A percentile compares a stretch with the other conserved stretches of the same genome.
These are phyloP conservation scores for Gnaphalium uliginosum DNA, from an alignment of 129 eudicot genomes.

Conservation along the genomic window DNA sequence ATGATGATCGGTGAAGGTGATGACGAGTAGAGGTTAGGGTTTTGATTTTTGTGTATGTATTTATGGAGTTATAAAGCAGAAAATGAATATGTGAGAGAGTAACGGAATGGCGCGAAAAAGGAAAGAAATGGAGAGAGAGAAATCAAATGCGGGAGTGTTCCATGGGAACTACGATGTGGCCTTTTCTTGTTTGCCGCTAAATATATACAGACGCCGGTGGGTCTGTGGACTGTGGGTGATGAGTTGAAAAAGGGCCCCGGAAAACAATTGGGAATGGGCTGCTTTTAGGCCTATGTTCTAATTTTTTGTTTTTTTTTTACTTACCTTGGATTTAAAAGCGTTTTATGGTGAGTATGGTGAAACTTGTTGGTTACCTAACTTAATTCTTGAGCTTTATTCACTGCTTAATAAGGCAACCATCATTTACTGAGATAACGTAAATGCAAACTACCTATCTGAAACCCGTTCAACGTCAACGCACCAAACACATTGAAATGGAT, in stretches of 20 bases:
- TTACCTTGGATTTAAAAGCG: too few species aligned
- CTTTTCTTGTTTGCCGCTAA: constrained; percentile 26
- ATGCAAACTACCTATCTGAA: too few species aligned
- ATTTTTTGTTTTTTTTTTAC: too few species aligned
- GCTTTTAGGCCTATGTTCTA: constrained; percentile 6
- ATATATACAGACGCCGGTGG: constrained; percentile 2
- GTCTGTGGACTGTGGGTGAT: neutral
- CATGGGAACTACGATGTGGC: constrained; percentile 28
- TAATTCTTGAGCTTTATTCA: too few species aligned
- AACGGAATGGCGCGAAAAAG: constrained; percentile 38
- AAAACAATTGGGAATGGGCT: neutral
- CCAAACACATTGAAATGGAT: too few species aligned
- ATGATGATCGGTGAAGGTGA: constrained; percentile 29
- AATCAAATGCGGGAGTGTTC: constrained; percentile 22
- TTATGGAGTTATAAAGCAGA: constrained; percentile 10
- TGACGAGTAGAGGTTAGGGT: constrained; percentile 23
- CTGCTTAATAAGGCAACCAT: too few species aligned
- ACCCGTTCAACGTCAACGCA: too few species aligned
- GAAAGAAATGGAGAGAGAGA: constrained; percentile 1
- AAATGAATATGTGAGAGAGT: neutral
- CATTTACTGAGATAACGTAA: too few species aligned
- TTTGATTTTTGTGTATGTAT: neutral
- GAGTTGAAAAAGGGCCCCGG: constrained; percentile 5
- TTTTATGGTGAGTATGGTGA: too few species aligned
- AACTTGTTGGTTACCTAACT: too few species aligned